Percentiles rank a stretch among this genome's conserved stretches.
Conservation (phyloP, 1,284 basidiomycete genomes). For the Trametes polyzona region DNA sequence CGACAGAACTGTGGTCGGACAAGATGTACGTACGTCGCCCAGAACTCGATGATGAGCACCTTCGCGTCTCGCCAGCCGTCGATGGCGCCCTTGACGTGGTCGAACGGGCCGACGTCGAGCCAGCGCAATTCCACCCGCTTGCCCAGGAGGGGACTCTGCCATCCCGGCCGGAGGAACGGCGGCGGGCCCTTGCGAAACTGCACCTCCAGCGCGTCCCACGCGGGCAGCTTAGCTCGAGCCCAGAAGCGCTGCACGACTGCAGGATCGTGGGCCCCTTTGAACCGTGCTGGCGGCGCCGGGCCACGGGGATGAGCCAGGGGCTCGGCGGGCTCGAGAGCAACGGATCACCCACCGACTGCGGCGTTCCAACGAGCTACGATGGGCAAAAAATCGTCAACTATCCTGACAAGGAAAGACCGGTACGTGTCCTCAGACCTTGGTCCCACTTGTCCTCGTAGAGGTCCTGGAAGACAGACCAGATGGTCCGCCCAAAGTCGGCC, state of each 20-base stretch:
- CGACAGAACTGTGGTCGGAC: neutral
- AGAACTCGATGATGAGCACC: slow-evolving; percentile 37
- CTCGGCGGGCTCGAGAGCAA: neutral
- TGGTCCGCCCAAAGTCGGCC: slow-evolving; percentile 34
- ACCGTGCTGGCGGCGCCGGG: slow-evolving; percentile 24
- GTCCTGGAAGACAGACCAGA: slow-evolving; percentile 36
- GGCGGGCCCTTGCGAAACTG: slow-evolving; percentile 38
- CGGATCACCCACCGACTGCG: slow-evolving; percentile 29
- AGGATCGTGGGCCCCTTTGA: slow-evolving; percentile 31
- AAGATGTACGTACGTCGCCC: slow-evolving; percentile 36
- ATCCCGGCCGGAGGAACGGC: slow-evolving; percentile 38
- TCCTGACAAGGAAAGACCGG: neutral
- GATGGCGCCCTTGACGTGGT: slow-evolving; percentile 32
- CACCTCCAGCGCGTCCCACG: slow-evolving; percentile 35
- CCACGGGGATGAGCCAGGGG: slow-evolving; percentile 3
- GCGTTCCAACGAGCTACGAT: slow-evolving; percentile 33
- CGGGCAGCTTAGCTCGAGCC: slow-evolving; percentile 34
- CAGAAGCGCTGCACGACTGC: slow-evolving; percentile 32
- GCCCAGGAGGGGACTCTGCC: slow-evolving; percentile 36
- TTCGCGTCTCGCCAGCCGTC: slow-evolving; percentile 36
- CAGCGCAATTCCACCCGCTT: slow-evolving; percentile 35
- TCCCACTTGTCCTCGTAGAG: slow-evolving; percentile 39
- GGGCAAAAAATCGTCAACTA: neutral
- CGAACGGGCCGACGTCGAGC: slow-evolving; percentile 35
- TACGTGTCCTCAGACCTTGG: slow-evolving; percentile 26